phyloP scores from a whole-genome alignment of 2,329 filamentous ascomycete genomes.

The Trichoderma breve region DNA sequence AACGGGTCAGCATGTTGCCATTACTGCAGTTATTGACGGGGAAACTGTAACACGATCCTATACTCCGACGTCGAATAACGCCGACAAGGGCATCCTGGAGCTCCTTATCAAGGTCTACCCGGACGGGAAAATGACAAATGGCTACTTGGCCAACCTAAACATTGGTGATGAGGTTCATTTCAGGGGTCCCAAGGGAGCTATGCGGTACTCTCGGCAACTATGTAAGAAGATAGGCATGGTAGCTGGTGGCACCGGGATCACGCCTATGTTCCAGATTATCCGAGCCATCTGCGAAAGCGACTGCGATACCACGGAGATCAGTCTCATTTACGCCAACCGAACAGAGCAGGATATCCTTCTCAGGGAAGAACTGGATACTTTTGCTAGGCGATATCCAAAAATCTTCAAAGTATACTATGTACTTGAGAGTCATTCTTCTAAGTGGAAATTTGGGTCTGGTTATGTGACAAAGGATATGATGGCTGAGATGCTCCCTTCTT shows the following conservation, averaged over 20 bases:
- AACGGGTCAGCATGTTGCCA: not conserved
- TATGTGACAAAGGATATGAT: constrained; percentile 53
- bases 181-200: constrained; percentile 52
- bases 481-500: constrained; percentile 44
- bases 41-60: constrained; percentile 66
- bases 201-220: not conserved
- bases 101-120: constrained; percentile 53
- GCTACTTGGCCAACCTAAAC: constrained; percentile 41
- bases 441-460: constrained; percentile 50
- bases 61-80: constrained; percentile 64
- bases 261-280: constrained; percentile 51
- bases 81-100: constrained; percentile 48
- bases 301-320: constrained; percentile 54
- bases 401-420: constrained; percentile 58
- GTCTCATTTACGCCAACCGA: constrained; percentile 58
- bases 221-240: constrained; percentile 53
- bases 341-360: constrained; percentile 60
- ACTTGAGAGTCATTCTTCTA: constrained; percentile 45
- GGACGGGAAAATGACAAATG: constrained; percentile 46
- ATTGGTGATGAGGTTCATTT: constrained; percentile 51
- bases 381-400: constrained; percentile 48
- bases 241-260: constrained; percentile 43
- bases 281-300: constrained; percentile 61
- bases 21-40: not conserved
- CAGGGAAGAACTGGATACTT: constrained; percentile 52